Base-by-base conservation (phyloP, 257 asterid species). In the Jacaranda mimosifolia region DNA sequence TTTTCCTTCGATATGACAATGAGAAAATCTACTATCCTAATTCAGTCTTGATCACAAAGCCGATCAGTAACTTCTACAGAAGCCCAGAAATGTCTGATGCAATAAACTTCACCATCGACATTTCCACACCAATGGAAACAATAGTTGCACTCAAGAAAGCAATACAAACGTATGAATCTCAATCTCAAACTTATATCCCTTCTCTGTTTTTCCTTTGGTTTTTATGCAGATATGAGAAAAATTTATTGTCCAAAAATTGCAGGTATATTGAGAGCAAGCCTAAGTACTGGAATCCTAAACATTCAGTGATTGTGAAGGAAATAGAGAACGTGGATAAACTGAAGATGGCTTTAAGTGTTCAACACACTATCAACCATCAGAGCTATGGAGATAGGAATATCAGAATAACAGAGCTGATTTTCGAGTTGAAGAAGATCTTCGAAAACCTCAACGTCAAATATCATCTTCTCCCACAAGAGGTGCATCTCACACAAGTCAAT, bases 241-340 rank as follows among this genome's bases (percentile, higher is more conserved):
- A 2, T 26, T 26, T 26, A 1, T 26, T 26, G 32, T 2, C 32
- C 32, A 26, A 26, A 26, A 26, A 26, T 26, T 26, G 32, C 32
- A 87, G 94, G 86, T 87, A 87, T 78, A 57, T 89, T 9, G 94
- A 89, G 88, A 87, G 91, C 86, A 89, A 89, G 84, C 88, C 92
- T 0, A 83, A 89, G 66, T 82, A 89, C 15, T 89, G 94, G 94
- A 86, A 70, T 45, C 94, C 94, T 0, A 87, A 86, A 21, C 94
- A 87, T 40, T 72, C 86, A 0, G 86, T 89, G 79, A 63, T 79
- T 49, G 92, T 86, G 77, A 87, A 86, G 74, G 92, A 83, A n/a
- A 87, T 87, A 43, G 83, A 79, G 81, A 85, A 87, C 65, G 70
- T 85, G 80, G 80, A 86, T 69, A 84, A 85, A 40, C 51, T 89